Base-by-base conservation (phyloP, 305 asterid species). In the Fraxinus platypoda region DNA sequence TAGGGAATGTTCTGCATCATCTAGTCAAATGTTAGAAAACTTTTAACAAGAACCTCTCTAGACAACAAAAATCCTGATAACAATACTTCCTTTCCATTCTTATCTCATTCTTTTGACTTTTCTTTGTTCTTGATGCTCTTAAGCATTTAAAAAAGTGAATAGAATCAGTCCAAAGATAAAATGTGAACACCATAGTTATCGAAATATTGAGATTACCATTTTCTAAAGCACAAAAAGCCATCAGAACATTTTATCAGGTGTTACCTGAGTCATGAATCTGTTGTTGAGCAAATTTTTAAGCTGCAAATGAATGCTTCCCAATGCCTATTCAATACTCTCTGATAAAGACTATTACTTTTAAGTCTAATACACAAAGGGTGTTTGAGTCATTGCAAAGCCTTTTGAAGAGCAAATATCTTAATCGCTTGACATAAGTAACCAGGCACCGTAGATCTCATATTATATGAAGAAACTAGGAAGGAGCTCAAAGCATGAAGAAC, bases 41-140 rank as follows among this genome's bases (percentile, higher is more conserved):
- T 4, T 25, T 31, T 25, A 17, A 43, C 17, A 26, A 57, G 75
- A 62, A 68, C 26, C 82, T 23, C 30, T 73, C 25, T 19, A 35
- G 75, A 74, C 74, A 81, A 78, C 79, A 74, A 17, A 23, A 80
- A 81, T 81, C 75, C 35, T 2, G 41, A 49, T 17, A 52, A 70
- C 6, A 33, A 71, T 6, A 30, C 31, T 19, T 72, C 71, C 57
- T 43, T 52, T 74, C 71, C 46, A 64, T 64, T 15, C 35, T 1
- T 23, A 11, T 72, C 70, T 11, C 25, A 17, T 77, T 34, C 41
- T 49, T 35, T 19, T 66, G 9, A 13, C 59, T 26, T 70, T 82
- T 57, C 74, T 31, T 28, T 4, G 77, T 35, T 30, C 23, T 72
- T 66, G 37, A 62, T 46, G 78, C 66, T 71, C 37, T 64, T 76